phyloP scores from a whole-genome alignment of 768 basidiomycete genomes.

The Omphalotus guepiniiformis region DNA sequence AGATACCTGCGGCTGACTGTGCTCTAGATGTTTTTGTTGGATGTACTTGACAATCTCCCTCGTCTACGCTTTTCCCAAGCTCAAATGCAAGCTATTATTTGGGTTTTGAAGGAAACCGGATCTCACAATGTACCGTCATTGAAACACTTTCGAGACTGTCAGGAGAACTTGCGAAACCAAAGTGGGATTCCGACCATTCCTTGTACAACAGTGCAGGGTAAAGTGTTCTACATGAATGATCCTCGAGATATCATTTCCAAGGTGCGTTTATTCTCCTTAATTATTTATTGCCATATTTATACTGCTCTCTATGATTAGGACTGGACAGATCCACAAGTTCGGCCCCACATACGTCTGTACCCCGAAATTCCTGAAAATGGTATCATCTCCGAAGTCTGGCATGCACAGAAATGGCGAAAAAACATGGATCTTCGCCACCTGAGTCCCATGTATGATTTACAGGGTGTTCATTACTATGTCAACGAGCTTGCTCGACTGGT shows the following conservation, averaged over 20 bases:
- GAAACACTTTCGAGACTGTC: slow-evolving; percentile 10
- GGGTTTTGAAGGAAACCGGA: slow-evolving; percentile 16
- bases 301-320: too few species aligned
- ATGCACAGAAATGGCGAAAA: slow-evolving; percentile 12
- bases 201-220: slow-evolving; percentile 10
- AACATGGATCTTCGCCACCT: slow-evolving; percentile 1
- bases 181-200: slow-evolving; percentile 7
- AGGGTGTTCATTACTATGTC: slow-evolving; percentile 15
- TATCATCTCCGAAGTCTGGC: slow-evolving; percentile 14
- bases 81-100: slow-evolving; percentile 15
- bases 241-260: slow-evolving; percentile 8
- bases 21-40: slow-evolving; percentile 18
- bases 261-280: slow-evolving; percentile 6
- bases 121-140: slow-evolving; percentile 18
- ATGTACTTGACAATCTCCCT: slow-evolving; percentile 19
- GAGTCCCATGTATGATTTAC: slow-evolving; percentile 10
- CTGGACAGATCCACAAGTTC: slow-evolving; percentile 13
- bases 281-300: too few species aligned
- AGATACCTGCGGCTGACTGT: not conserved
- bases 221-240: slow-evolving; percentile 19
- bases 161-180: not conserved
- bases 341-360: slow-evolving; percentile 13
- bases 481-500: slow-evolving; percentile 14
- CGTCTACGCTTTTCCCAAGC: slow-evolving; percentile 15
- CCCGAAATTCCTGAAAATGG: slow-evolving; percentile 13